Evolutionary conservation across 768 basidiomycete species (phyloP).

Genomic region (Boletus reticulatus): DNA sequence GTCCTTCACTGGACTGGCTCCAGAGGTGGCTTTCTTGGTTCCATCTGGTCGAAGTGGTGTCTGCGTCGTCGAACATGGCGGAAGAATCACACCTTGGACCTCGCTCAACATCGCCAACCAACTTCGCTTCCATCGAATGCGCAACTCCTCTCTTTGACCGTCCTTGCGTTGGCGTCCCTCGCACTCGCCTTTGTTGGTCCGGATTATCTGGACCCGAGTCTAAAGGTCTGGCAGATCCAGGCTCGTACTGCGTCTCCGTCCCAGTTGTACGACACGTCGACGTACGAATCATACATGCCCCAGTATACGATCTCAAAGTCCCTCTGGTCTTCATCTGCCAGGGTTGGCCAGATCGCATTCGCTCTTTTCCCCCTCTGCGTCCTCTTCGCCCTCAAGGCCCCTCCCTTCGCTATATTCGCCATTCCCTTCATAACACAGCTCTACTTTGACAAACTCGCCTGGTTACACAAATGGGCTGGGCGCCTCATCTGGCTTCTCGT

Average conservation of each 20-base stretch:
- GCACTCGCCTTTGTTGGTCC: slow-evolving; percentile 56
- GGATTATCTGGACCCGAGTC: slow-evolving; percentile 61
- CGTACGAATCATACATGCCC: slow-evolving; percentile 41
- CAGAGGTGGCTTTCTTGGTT: slow-evolving; percentile 44
- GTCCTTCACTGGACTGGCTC: slow-evolving; percentile 43
- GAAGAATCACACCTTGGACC: slow-evolving; percentile 41
- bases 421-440: slow-evolving; percentile 58
- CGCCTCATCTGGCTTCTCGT: slow-evolving; percentile 66
- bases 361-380: slow-evolving; percentile 69
- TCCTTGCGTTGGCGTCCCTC: slow-evolving; percentile 43
- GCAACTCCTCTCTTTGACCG: slow-evolving; percentile 49
- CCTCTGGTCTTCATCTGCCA: slow-evolving; percentile 68
- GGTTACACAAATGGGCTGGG: slow-evolving; percentile 71
- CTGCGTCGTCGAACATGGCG: slow-evolving; percentile 58
- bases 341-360: slow-evolving; percentile 70
- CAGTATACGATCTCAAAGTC: slow-evolving; percentile 63
- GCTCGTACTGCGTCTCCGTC: slow-evolving; percentile 22
- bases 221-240: slow-evolving; percentile 43
- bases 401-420: slow-evolving; percentile 72
- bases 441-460: slow-evolving; percentile 73
- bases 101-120: slow-evolving; percentile 40
- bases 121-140: slow-evolving; percentile 59
- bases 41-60: slow-evolving; percentile 57
- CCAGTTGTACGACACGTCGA: slow-evolving; percentile 28
- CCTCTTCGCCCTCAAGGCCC: slow-evolving; percentile 66